phyloP scores from a whole-genome alignment of 2,329 filamentous ascomycete genomes.

The Penicillium sp. region DNA sequence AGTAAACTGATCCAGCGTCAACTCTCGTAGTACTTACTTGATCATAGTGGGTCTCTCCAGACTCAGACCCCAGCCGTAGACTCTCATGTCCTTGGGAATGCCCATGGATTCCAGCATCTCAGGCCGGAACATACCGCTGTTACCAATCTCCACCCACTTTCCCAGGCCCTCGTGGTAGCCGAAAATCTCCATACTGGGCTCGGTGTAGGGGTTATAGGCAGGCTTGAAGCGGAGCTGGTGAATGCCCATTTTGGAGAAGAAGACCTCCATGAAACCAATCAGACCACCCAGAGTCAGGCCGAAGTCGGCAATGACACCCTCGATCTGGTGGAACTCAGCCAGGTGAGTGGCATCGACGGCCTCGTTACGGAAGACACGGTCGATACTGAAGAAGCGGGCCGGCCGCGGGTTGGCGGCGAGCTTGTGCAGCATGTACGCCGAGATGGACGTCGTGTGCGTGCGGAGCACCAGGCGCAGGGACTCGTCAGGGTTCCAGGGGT shows the following conservation, averaged over 20 bases:
- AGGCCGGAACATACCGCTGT: slow-evolving; percentile 97
- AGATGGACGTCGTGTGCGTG: slow-evolving; percentile 93
- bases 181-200: slow-evolving; percentile 98
- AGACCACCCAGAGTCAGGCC: slow-evolving; percentile 86
- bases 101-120: slow-evolving; percentile 98
- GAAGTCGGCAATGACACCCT: slow-evolving; percentile 98
- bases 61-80: slow-evolving; percentile 91
- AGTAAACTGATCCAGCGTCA: background rate
- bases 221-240: slow-evolving; percentile 88
- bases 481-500: slow-evolving; percentile 88
- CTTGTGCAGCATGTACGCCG: slow-evolving; percentile 85
- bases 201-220: slow-evolving; percentile 92
- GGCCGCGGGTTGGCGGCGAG: slow-evolving; percentile 79
- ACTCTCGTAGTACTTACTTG: slow-evolving; percentile 59
- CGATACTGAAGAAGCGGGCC: slow-evolving; percentile 97
- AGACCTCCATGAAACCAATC: slow-evolving; percentile 91
- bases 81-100: slow-evolving; percentile 82
- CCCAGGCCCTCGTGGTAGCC: slow-evolving; percentile 84
- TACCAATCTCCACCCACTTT: slow-evolving; percentile 96
- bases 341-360: slow-evolving; percentile 95
- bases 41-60: slow-evolving; percentile 98
- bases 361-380: slow-evolving; percentile 97
- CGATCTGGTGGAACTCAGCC: slow-evolving; percentile 97
- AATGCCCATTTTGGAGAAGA: slow-evolving; percentile 96
- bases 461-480: slow-evolving; percentile 82